Conservation (phyloP, 805 yeast genomes). For the Monosporozyma aerobia region DNA sequence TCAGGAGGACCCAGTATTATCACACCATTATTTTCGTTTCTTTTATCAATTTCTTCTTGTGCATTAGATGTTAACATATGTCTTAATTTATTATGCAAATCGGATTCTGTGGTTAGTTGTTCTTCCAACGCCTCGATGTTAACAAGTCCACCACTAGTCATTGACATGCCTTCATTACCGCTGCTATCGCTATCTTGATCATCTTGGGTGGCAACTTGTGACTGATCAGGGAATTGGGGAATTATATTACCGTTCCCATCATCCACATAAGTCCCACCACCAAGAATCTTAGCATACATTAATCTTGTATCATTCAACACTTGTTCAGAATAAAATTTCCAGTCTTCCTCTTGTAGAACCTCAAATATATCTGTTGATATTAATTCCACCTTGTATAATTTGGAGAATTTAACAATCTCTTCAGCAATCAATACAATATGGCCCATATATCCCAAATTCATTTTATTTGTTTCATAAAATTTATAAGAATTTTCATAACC, state of each 20-base stretch:
- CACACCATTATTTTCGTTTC: slow-evolving; percentile 26
- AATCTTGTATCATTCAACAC: slow-evolving; percentile 25
- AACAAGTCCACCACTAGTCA: slow-evolving; percentile 10
- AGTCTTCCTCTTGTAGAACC: slow-evolving; percentile 17
- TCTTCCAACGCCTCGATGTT: slow-evolving; percentile 17
- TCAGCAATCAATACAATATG: slow-evolving; percentile 87
- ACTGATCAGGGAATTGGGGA: slow-evolving; percentile 12
- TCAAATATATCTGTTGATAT: slow-evolving; percentile 24
- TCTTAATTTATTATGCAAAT: slow-evolving; percentile 23
- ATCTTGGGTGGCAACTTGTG: background rate
- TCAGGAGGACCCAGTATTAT: slow-evolving; percentile 26
- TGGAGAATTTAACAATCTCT: slow-evolving; percentile 79
- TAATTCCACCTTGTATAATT: slow-evolving; percentile 29
- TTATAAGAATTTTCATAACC: slow-evolving; percentile 54
- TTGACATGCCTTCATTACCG: background rate
- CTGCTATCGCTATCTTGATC: background rate
- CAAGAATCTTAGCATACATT: slow-evolving; percentile 28
- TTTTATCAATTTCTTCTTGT: slow-evolving; percentile 20
- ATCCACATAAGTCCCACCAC: slow-evolving; percentile 26
- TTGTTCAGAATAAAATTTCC: slow-evolving; percentile 24
- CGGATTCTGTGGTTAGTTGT: slow-evolving; percentile 23
- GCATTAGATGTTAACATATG: slow-evolving; percentile 20
- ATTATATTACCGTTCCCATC: slow-evolving; percentile 19
- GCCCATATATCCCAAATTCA: slow-evolving; percentile 89
- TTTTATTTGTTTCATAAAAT: slow-evolving; percentile 48